Evolutionary conservation across 2,329 filamentous ascomycete species (phyloP).

Genomic region (Alternaria gansuensis): DNA sequence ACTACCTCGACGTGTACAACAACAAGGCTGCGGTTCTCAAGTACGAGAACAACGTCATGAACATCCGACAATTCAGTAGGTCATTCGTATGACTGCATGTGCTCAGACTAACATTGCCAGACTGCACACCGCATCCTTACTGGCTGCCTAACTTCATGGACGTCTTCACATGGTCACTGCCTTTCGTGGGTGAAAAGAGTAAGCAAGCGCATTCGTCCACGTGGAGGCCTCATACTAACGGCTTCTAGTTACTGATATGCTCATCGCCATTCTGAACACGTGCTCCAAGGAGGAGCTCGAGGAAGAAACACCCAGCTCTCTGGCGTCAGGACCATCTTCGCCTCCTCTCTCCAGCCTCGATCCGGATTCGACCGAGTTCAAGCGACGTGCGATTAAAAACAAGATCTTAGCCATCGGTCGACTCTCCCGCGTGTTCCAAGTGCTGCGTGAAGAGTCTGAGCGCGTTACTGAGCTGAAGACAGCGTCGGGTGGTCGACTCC

Average conservation of each 20-base stretch:
- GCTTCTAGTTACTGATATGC: constrained; percentile 83
- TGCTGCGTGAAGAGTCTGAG: constrained; percentile 96
- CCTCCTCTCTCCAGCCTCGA: constrained; percentile 74
- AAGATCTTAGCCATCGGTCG: constrained; percentile 98
- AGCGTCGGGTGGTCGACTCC: constrained; percentile 88
- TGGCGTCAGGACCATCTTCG: constrained; percentile 75
- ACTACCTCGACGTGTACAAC: constrained; percentile 99
- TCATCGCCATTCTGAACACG: constrained; percentile 96
- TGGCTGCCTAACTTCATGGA: constrained; percentile 99
- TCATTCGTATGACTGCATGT: too few relatives aligned
- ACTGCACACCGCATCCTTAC: constrained; percentile 98
- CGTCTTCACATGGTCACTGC: constrained; percentile 99
- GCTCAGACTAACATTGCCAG: too few relatives aligned
- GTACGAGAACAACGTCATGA: constrained; percentile 99
- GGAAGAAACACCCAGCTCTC: constrained; percentile 81
- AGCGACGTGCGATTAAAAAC: constrained; percentile 98
- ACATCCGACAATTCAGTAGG: constrained; percentile 90
- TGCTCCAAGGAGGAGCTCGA: constrained; percentile 98
- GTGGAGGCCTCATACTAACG: constrained; percentile 29
- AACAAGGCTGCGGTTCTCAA: constrained; percentile 99
- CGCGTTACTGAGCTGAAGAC: constrained; percentile 98
- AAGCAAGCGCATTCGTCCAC: constrained; percentile 17
- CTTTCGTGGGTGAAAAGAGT: constrained; percentile 95
- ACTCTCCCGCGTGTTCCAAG: constrained; percentile 96
- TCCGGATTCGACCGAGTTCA: constrained; percentile 88